phyloP scores from a whole-genome alignment of 495 filamentous ascomycete species.

The Aspergillus panamensis region DNA sequence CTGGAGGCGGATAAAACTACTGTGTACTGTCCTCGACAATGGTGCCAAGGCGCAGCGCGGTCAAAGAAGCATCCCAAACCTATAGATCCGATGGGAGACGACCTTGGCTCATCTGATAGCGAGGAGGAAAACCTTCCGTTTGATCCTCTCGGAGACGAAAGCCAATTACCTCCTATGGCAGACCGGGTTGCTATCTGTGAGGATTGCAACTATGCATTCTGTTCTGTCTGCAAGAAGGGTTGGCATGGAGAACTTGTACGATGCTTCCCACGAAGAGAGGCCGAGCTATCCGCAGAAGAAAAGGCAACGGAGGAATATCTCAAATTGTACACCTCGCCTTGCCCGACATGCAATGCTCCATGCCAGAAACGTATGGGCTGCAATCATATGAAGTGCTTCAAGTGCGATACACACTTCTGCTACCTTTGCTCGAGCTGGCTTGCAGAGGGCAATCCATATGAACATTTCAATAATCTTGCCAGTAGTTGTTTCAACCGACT shows the following conservation, averaged over 20 bases:
- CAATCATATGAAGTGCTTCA: slow-evolving; percentile 96
- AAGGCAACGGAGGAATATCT: slow-evolving; percentile 80
- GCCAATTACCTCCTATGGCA: slow-evolving; percentile 42
- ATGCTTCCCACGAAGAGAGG: slow-evolving; percentile 55
- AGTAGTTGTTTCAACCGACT: slow-evolving; percentile 75
- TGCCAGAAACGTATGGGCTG: slow-evolving; percentile 89
- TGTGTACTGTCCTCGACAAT: slow-evolving; percentile 88
- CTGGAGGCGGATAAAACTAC: slow-evolving; percentile 88
- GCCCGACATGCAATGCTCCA: slow-evolving; percentile 84
- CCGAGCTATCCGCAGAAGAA: slow-evolving; percentile 75
- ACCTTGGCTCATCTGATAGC: slow-evolving; percentile 47
- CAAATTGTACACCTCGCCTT: slow-evolving; percentile 72
- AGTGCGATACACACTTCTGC: slow-evolving; percentile 89
- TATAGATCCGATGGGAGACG: slow-evolving; percentile 46
- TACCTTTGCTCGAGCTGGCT: slow-evolving; percentile 91
- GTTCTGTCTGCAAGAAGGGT: slow-evolving; percentile 63
- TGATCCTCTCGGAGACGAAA: slow-evolving; percentile 36
- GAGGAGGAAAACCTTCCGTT: slow-evolving; percentile 29
- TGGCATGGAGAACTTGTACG: slow-evolving; percentile 88
- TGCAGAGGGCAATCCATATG: slow-evolving; percentile 74
- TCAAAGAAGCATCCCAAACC: slow-evolving; percentile 76
- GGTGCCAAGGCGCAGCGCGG: slow-evolving; percentile 89
- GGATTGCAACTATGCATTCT: slow-evolving; percentile 90
- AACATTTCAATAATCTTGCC: slow-evolving; percentile 72
- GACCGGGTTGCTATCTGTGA: slow-evolving; percentile 80